Evolutionary conservation across 805 yeast species (phyloP), one percentile per base, ranked within the genome.

Genomic region (Gaillardinia entomophila): DNA sequence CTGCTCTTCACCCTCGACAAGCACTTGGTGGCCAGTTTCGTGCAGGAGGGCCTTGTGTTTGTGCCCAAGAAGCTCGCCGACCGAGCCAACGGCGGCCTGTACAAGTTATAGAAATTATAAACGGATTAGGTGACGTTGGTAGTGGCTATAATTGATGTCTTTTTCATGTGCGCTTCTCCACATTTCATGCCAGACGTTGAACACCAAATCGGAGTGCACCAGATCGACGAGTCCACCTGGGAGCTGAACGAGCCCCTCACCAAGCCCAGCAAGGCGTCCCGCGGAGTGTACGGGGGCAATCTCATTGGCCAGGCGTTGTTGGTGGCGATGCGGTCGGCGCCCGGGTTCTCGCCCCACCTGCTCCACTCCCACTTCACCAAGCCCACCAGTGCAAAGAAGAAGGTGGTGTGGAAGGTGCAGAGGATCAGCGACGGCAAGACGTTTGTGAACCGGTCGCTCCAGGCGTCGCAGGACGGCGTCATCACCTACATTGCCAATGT

Each of bases 341-440:
- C 56, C 5, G 66, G 57, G 1, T 62, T 53, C 35, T 41, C 42
- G 16, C 68, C 68, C 1, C 62, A 62, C 37, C 54, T 68, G 15
- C 42, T 60, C 34, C 60, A 60, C 41, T 49, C 67, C 11, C 51
- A 45, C 34, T 52, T 60, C 36, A 46, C 60, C 27, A 42, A 48
- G 37, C 41, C 53, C 10, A 48, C 41, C 13, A 18, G 26, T 6
- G 48, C 42, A 18, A 24, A 34, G 12, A 24, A 7, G 10, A 43
- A 44, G 2, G 34, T 58, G 16, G 44, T 36, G 12, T 63, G 68
- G 68, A 42, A 49, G 24, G 57, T 58, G 8, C 59, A 58, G 11
- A 41, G 38, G 13, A 48, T 55, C 5, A 54, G 62, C 32, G 53
- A 53, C 34, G 71, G 71, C 1, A 59, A 51, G 16, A 61, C 41